Evolutionary conservation across 1,139 yeast species (phyloP), one percentile per base, ranked within the genome.

Genomic region (Saccharomyces hybrid): DNA sequence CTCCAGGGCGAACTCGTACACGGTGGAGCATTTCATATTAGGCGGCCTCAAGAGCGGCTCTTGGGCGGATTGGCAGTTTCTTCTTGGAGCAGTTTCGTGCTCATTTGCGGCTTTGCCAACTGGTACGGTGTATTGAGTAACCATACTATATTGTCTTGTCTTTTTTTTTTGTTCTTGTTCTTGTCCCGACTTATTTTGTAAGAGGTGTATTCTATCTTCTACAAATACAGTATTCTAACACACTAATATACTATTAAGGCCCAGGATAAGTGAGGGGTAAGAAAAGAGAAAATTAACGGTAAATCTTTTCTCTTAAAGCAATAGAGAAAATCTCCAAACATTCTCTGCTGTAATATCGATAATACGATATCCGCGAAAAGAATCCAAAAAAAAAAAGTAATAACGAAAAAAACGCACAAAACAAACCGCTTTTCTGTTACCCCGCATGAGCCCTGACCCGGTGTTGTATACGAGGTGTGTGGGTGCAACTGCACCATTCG

Each of bases 11-110:
- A 78, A 83, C 61, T 88, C 95, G 60, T 83, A 86, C 46, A 90
- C 75, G 11, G 95, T 88, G 56, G 77, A 75, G 57, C 86, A 82
- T 55, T 79, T 79, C 54, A 80, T 78, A 57, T 79, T 84, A 2
- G 62, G 55, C 3, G 95, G 95, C 67, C 82, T 79, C 13, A 68
- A 70, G 11, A 83, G 65, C 0, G 77, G 68, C 6, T 74, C 80
- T 61, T 81, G 82, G 55, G 82, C 82, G 50, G 79, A 73, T 56
- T 78, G 75, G 66, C 52, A 52, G 52, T 81, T 86, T 75, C 96
- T 83, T 75, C 95, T 83, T 61, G 96, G 96, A 4, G 96, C 96
- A 34, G 96, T 87, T 74, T 91, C 97, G 58, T 95, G 95, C 13
- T 82, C 80, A 64, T 81, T 81, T 46, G 95, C 93, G 58, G 86